phyloP scores from a whole-genome alignment of 305 asterid species.

The Solanum hybrid region DNA sequence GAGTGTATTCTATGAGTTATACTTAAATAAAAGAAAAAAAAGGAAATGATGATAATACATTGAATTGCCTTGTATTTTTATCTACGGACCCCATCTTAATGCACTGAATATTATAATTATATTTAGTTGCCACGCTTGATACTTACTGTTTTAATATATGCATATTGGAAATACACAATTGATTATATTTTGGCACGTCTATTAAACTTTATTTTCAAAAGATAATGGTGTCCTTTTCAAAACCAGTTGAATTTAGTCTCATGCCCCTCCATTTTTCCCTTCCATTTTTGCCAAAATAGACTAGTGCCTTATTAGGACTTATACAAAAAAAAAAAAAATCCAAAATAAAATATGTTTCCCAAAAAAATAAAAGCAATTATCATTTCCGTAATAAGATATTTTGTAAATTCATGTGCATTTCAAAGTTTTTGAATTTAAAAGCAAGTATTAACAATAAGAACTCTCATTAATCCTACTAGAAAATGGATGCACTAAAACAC shows the following conservation, averaged over 20 bases:
- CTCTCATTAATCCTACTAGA: not conserved
- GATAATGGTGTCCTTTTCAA: slow-evolving; percentile 7
- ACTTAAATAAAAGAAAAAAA: not conserved
- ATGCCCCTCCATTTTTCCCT: not conserved
- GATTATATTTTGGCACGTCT: slow-evolving; percentile 15
- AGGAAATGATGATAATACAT: not conserved
- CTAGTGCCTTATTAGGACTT: not conserved
- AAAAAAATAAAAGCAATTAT: not conserved
- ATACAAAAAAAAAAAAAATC: not conserved
- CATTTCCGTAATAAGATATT: not conserved
- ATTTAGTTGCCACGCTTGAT: slow-evolving; percentile 13
- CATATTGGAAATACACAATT: slow-evolving; percentile 1
- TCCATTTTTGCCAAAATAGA: not conserved
- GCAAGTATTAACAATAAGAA: not conserved
- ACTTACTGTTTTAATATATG: not conserved
- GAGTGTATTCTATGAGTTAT: not conserved
- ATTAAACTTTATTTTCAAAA: slow-evolving; percentile 2
- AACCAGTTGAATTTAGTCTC: not conserved
- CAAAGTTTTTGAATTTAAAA: not conserved
- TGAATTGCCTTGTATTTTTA: not conserved
- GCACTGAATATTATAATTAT: not conserved
- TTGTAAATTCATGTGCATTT: not conserved
- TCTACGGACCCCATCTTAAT: not conserved
- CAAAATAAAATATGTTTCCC: not conserved
- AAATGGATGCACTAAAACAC: not conserved